A percentile compares a stretch with the other conserved stretches of the same genome.
These are phyloP conservation scores for Metschnikowia peoriensis DNA, from an alignment of 805 yeast genomes.

Conservation along the genomic window DNA sequence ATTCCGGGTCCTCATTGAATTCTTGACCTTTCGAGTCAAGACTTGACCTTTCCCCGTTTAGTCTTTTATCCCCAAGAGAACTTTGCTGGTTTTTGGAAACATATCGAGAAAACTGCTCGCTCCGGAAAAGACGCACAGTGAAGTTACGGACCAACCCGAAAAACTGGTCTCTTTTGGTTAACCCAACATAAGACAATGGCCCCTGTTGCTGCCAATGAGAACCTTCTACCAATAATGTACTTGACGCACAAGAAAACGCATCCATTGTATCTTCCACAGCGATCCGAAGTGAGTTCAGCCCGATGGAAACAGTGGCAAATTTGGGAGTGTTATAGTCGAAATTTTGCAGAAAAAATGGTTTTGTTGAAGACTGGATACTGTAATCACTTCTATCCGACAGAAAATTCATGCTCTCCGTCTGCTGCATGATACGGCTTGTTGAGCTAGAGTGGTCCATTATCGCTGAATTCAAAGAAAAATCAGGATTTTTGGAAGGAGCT, in stretches of 20 bases:
- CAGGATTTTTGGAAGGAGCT: not conserved
- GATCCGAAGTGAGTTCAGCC: slow-evolving; percentile 33
- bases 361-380: slow-evolving; percentile 3
- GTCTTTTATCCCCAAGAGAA: no score
- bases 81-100: slow-evolving; percentile 18
- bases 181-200: slow-evolving; percentile 36
- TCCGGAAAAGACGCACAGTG: slow-evolving; percentile 30
- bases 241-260: slow-evolving; percentile 34
- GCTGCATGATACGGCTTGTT: not conserved
- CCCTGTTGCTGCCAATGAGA: slow-evolving; percentile 41
- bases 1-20: slow-evolving; percentile 16
- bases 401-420: not conserved
- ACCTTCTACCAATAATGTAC: slow-evolving; percentile 37
- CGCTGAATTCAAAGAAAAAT: not conserved
- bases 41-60: not conserved
- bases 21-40: not conserved
- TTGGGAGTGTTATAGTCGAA: not conserved
- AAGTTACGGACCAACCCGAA: slow-evolving; percentile 36
- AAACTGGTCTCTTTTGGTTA: slow-evolving; percentile 41
- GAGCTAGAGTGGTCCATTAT: not conserved
- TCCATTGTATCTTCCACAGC: slow-evolving; percentile 33
- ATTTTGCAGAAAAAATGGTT: not conserved
- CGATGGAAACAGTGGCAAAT: slow-evolving; percentile 33
- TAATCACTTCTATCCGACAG: slow-evolving; percentile 2
- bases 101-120: slow-evolving; percentile 35